Base-by-base conservation (phyloP, 805 yeast genomes). In the Lipomyces sp. region DNA sequence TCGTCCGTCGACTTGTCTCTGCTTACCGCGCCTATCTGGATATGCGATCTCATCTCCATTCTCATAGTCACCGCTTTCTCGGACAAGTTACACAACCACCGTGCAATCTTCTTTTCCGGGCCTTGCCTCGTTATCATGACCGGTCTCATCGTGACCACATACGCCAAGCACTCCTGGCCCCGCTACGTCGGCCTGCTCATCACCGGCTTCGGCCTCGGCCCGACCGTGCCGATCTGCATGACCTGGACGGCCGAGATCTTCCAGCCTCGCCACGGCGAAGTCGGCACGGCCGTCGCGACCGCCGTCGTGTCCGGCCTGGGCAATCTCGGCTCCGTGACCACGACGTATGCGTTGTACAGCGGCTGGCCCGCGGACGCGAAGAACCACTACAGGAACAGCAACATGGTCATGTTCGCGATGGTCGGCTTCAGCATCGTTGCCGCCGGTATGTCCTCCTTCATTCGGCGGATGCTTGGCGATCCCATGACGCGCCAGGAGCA, bases 261-360 rank as follows among this genome's bases (percentile, higher is more conserved):
- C 47, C 60, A 55, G 65, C 74, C 77, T 10, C 72, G 77, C 41
- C 83, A 87, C 63, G 95, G 95, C 24, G 93, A 86, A 62, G 82
- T 87, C 42, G 96, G 96, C 6, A 74, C 81, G 52, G 95, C 95
- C 2, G 88, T 84, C 29, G 78, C 87, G 39, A 77, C 89, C 6
- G 96, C 96, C 2, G 67, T 87, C 23, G 91, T 87, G 16, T 80
- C 88, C 56, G 96, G 96, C 4, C 72, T 87, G 47, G 96, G 96
- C 46, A 87, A 87, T 65, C 74, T 86, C 58, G 96, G 96, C 21
- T 81, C 90, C 1, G 95, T 87, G 21, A 79, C 83, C 26, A 85
- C 91, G 10, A 86, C 95, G 1, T 88, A 87, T 63, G 95, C 96
- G 0, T 74, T 87, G 36, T 87, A 87, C 69, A 68, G 78, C 31